Evolutionary conservation across 2,329 filamentous ascomycete species (phyloP), one percentile per base, ranked within the genome.

Genomic region (Septoria petroselini): DNA sequence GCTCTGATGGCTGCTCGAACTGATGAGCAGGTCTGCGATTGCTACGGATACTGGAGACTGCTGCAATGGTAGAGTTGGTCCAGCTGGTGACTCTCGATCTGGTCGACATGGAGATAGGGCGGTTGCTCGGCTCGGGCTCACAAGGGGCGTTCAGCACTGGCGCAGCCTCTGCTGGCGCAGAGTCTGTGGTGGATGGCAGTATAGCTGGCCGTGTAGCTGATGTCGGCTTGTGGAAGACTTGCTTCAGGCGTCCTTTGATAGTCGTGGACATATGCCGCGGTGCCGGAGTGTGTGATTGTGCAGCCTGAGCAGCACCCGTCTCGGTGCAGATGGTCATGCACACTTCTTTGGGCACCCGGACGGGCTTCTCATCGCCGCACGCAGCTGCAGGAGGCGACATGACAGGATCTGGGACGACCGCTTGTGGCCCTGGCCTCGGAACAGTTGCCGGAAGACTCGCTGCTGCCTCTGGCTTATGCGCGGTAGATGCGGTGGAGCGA

Each of bases 21-120:
- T 29, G 18, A 15, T 44, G 33, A 15, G 48, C 50, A 7, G 54
- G 48, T 3, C 54, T 52, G 17, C 50, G 50, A 18, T 51, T 52
- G 17, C 72, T 76, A 69, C 52, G 73, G 51, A 71, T 75, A 51
- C 65, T 80, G 4, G 75, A 68, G 2, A 79, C 76, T 2, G 78
- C 81, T 49, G 76, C 76, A 1, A 75, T 73, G 1, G 78, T 80
- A 0, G 84, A 86, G 53, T 82, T 80, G 3, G 78, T 79, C 85
- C 85, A 88, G 65, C 85, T 89, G 1, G 84, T 87, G 42, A 87
- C 80, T 17, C 84, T 72, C n/a, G 82, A 85, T 56, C 72, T 79
- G 15, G 81, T 76, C 31, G 79, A 76, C 8, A 23, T 46, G 19
- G 43, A 46, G 15, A 38, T 38, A 38, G 43, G 43, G 14, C 43